Evolutionary conservation across 371 early-diverging fungal species (phyloP), one percentile per base, ranked within the genome.

Genomic region (Mortierella sp.): DNA sequence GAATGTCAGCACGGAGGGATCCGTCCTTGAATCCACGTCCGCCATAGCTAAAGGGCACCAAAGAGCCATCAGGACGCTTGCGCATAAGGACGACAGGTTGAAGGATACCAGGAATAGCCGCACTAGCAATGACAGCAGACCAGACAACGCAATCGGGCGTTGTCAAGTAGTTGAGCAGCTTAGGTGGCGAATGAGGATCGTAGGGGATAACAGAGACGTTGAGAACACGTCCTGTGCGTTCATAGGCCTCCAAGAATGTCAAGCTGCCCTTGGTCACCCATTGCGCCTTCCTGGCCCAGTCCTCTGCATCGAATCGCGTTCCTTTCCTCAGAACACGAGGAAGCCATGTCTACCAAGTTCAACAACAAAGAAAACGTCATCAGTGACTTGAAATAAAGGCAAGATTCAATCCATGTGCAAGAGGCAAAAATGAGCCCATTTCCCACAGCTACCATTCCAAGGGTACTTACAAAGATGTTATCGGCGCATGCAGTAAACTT

Each of bases 1-100:
- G 96, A 24, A 98, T 95, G 83, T 98, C 99, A 28, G 93, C 94
- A 34, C 94, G 91, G 61, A 98, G 89, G 59, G 94, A 94, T 1
- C 99, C 99, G 88, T 98, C 98, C 69, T 96, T 93, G 93, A 96
- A 98, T 43, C 89, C 90, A 51, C 92, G 92, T 0, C 97, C 98
- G 61, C 91, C 91, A 44, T 93, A 95, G 13, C 82, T 85, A 79
- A 93, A 98, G 14, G 98, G 95, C 40, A 91, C 90, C 6, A 97
- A 71, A 3, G 90, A 87, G 8, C 95, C 96, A 34, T 88, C 87
- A 24, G 90, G 87, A 28, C 86, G 89, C 83, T 98, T 98, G 88
- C 91, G 92, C 88, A 96, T 89, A 48, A 98, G 88, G 16, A 94
- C 95, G 28, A 95, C 95, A 4, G 98, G 94, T 53, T 93, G 93